Conservation (phyloP, 2,329 filamentous ascomycete species). For the Fusarium nodosum region DNA sequence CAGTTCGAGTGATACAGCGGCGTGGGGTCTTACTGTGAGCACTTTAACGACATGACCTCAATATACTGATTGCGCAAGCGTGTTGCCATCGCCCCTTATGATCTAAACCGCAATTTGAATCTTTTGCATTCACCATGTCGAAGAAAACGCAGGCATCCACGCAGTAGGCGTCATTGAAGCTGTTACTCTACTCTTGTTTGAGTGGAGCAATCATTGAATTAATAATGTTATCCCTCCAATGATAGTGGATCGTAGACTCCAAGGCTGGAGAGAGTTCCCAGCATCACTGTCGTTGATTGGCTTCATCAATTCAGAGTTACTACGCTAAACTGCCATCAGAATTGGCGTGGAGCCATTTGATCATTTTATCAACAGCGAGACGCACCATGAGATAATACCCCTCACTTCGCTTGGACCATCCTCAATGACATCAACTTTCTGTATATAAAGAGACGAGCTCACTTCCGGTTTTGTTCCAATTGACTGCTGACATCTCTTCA, state of each 20-base stretch:
- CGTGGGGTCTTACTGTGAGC: neutral
- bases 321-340: conserved; percentile 33
- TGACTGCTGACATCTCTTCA: neutral
- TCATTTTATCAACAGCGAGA: conserved; percentile 18
- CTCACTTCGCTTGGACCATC: conserved; percentile 29
- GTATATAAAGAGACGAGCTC: conserved; percentile 8
- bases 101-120: neutral
- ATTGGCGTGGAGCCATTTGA: conserved; percentile 26
- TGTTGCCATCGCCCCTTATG: neutral
- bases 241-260: too few relatives aligned
- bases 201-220: conserved; percentile 27
- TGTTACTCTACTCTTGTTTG: neutral
- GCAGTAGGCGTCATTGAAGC: conserved; percentile 29
- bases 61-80: neutral
- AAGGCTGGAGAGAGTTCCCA: neutral
- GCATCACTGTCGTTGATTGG: conserved; percentile 14
- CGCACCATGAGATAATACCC: conserved; percentile 13
- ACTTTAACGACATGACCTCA: neutral
- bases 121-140: too few relatives aligned
- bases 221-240: conserved; percentile 32
- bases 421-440: conserved; percentile 27
- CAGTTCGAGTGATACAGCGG: neutral
- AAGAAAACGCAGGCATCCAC: neutral
- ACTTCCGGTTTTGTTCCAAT: neutral
- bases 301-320: neutral